Base-by-base conservation (phyloP, 2,329 filamentous ascomycete species). In the Fusarium ambrosium region DNA sequence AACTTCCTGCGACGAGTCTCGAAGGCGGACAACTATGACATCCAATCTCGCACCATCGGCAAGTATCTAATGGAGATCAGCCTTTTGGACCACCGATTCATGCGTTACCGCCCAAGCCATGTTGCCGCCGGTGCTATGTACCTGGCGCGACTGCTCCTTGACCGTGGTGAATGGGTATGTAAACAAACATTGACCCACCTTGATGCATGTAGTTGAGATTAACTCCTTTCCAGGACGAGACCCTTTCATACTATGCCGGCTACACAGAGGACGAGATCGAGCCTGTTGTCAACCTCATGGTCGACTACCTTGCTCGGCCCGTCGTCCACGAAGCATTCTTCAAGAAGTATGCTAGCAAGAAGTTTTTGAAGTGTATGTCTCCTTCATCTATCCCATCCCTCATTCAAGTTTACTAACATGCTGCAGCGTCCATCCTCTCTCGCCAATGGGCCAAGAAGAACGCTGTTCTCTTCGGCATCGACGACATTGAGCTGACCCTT, bases 271-370 rank as follows among this genome's bases (percentile, higher is more conserved):
- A 96, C 56, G 94, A 99, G 84, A 95, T 99, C 77, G 91, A 96
- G 82, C 96, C 96, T 13, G 94, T 98, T 45, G 94, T 98, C 81
- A 90, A 93, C 79, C 89, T 98, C 71, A 98, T 99, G 95, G 92
- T 99, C 71, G 95, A 99, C 84, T 99, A 99, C 82, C 92, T 99
- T 43, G 93, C 94, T 69, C 92, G 94, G 14, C 97, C 96, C 29
- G 94, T 98, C 64, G 90, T 92, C 51, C 97, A 99, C 81, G 96
- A 98, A 83, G 97, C 97, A 41, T 98, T 99, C 89, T 98, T 98
- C 89, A 98, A 97, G 90, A 99, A 99, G 86, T 99, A 99, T 83
- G 97, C 97, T 66, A 97, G 95, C 90, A 99, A 98, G 89, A 98
- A 98, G 86, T 99, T 98, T 86, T 87, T 98, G 79, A 99, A 99